These are phyloP conservation scores for Amaranthus palmeri DNA, from an alignment of 148 eudicot species.

Conservation along the genomic window DNA sequence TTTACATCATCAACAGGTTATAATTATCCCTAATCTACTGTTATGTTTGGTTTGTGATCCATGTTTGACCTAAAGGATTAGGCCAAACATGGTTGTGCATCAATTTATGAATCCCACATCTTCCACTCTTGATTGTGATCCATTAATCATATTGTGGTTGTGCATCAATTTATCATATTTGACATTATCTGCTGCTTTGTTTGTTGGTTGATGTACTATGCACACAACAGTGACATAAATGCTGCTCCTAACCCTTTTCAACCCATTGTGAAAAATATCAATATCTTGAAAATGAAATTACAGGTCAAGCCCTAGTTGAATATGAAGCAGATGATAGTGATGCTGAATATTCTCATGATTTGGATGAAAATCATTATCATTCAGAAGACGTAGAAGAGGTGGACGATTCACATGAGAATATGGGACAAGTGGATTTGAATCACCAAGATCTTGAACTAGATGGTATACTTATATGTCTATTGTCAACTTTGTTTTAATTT, in stretches of 20 bases:
- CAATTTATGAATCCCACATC: too few species aligned
- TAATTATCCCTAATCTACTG: not conserved
- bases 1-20: too few species aligned
- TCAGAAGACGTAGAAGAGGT: not conserved
- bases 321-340: not conserved
- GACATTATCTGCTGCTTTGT: not conserved
- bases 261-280: too few species aligned
- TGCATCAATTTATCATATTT: too few species aligned
- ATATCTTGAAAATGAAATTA: not conserved
- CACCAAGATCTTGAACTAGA: not conserved
- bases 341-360: not conserved
- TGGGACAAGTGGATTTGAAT: not conserved
- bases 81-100: too few species aligned
- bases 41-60: too few species aligned
- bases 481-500: not conserved
- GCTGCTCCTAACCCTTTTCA: too few species aligned
- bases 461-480: not conserved
- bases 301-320: not conserved
- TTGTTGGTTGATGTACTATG: too few species aligned
- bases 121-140: too few species aligned
- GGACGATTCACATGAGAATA: not conserved
- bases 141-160: too few species aligned
- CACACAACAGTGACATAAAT: too few species aligned
- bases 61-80: too few species aligned
- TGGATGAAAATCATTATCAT: not conserved